These are phyloP conservation scores for Kalanchoe fedtschenkoi DNA, from an alignment of 164 flowering plant genomes.

Conservation along the genomic window DNA sequence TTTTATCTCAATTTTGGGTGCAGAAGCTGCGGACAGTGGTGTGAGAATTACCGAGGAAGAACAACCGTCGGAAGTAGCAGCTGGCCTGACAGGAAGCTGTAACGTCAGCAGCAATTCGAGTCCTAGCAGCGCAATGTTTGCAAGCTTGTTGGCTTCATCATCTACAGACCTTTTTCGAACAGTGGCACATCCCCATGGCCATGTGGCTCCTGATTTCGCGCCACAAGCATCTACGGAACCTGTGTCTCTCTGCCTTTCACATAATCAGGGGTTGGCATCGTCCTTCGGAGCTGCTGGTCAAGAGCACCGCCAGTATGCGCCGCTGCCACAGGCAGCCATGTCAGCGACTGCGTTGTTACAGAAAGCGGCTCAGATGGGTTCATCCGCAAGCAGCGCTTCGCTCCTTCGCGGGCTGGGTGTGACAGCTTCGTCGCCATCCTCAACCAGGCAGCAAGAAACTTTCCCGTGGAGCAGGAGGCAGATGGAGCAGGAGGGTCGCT, in stretches of 20 bases:
- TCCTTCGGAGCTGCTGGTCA: conserved; percentile 44
- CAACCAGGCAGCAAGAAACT: conserved; percentile 23
- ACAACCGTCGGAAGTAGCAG: background rate
- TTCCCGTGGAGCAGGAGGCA: conserved; percentile 27
- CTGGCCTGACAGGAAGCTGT: conserved; percentile 29
- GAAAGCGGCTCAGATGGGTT: conserved; percentile 81
- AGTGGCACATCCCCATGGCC: conserved; percentile 26
- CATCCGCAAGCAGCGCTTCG: conserved; percentile 42
- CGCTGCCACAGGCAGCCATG: conserved; percentile 53
- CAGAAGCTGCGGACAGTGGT: conserved; percentile 16
- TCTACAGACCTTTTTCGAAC: conserved; percentile 37
- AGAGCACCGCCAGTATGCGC: conserved; percentile 39
- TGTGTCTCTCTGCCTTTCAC: conserved; percentile 55
- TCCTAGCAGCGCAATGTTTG: conserved; percentile 38
- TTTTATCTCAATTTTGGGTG: background rate
- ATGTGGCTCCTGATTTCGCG: conserved; percentile 19
- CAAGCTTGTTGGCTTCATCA: conserved; percentile 61
- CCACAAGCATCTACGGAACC: conserved; percentile 39
- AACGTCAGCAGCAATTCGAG: conserved; percentile 31
- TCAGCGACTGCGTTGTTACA: conserved; percentile 83
- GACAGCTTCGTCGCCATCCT: conserved; percentile 26
- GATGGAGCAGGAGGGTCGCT: conserved; percentile 19
- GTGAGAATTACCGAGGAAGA: conserved; percentile 22
- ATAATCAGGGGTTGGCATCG: conserved; percentile 36
- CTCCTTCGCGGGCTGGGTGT: conserved; percentile 59